These are phyloP conservation scores for Cordyceps cateniannulata DNA, from an alignment of 2,329 filamentous ascomycete genomes.

Conservation along the genomic window DNA sequence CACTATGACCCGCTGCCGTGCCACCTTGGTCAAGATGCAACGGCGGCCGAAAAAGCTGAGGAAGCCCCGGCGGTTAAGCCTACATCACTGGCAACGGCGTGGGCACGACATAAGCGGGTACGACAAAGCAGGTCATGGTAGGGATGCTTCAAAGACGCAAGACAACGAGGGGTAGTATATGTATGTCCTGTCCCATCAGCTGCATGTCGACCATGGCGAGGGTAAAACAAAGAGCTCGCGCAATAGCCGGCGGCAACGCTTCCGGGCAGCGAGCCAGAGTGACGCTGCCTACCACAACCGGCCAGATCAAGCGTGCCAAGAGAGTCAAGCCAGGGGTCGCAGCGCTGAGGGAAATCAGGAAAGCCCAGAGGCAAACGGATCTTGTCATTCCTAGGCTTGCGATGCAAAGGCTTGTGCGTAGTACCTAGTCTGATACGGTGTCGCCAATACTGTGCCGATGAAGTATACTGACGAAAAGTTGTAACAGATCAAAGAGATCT, in stretches of 20 bases:
- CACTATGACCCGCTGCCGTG: background rate
- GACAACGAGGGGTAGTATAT: background rate
- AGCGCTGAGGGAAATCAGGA: constrained; percentile 84
- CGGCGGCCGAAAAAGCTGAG: background rate
- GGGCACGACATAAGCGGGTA: too few species aligned
- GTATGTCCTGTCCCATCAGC: background rate
- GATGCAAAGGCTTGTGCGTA: constrained; percentile 65
- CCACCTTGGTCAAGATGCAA: background rate
- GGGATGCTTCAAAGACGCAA: too few species aligned
- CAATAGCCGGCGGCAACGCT: background rate
- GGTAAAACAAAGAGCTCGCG: background rate
- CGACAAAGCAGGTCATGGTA: too few species aligned
- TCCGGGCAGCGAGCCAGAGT: background rate
- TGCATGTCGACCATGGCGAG: background rate
- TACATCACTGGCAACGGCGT: too few species aligned
- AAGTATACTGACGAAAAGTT: too few species aligned
- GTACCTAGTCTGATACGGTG: constrained; percentile 52
- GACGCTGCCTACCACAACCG: background rate
- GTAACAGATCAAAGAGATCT: constrained; percentile 52
- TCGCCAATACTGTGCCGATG: background rate
- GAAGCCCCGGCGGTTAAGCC: background rate
- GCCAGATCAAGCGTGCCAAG: background rate
- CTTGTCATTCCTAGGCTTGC: constrained; percentile 76
- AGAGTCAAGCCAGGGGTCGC: constrained; percentile 75
- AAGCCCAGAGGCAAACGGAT: constrained; percentile 84